phyloP scores from a whole-genome alignment of 2,329 filamentous ascomycete species.

The Trematosphaeria pertusa region DNA sequence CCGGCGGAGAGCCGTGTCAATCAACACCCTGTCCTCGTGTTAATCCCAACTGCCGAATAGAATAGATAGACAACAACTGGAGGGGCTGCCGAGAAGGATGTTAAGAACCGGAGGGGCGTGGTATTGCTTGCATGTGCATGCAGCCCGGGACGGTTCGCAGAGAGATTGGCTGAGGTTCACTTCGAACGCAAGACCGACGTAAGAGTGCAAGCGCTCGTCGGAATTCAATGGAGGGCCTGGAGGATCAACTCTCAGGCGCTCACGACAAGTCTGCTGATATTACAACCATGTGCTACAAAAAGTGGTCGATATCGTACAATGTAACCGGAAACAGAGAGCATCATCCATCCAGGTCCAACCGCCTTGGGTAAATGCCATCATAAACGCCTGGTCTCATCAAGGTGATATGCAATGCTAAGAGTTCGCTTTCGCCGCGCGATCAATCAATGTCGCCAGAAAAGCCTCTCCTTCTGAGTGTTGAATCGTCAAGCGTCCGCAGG shows the following conservation, averaged over 20 bases:
- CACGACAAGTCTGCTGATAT: too few relatives aligned
- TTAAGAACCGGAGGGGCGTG: not conserved
- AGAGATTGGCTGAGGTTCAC: not conserved
- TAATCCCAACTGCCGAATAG: too few relatives aligned
- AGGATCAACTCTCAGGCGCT: too few relatives aligned
- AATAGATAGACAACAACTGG: too few relatives aligned
- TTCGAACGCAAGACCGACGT: slow-evolving; percentile 3
- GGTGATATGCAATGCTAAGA: slow-evolving; percentile 19
- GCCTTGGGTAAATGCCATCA: slow-evolving; percentile 13
- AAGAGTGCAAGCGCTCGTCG: too few relatives aligned
- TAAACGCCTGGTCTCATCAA: slow-evolving; percentile 24
- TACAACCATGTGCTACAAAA: too few relatives aligned
- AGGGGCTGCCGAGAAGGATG: not conserved
- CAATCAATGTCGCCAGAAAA: slow-evolving; percentile 37
- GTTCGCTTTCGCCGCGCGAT: slow-evolving; percentile 22
- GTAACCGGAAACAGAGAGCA: too few relatives aligned
- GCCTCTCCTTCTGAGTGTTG: slow-evolving; percentile 25
- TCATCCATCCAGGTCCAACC: too few relatives aligned
- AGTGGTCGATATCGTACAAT: too few relatives aligned
- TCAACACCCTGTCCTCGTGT: not conserved
- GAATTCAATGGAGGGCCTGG: too few relatives aligned
- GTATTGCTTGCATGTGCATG: slow-evolving; percentile 1
- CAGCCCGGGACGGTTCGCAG: not conserved
- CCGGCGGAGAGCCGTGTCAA: slow-evolving; percentile 1
- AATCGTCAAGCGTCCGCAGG: slow-evolving; percentile 40